phyloP scores from a whole-genome alignment of 1,284 basidiomycete species.

The Puccinia novopanici region DNA sequence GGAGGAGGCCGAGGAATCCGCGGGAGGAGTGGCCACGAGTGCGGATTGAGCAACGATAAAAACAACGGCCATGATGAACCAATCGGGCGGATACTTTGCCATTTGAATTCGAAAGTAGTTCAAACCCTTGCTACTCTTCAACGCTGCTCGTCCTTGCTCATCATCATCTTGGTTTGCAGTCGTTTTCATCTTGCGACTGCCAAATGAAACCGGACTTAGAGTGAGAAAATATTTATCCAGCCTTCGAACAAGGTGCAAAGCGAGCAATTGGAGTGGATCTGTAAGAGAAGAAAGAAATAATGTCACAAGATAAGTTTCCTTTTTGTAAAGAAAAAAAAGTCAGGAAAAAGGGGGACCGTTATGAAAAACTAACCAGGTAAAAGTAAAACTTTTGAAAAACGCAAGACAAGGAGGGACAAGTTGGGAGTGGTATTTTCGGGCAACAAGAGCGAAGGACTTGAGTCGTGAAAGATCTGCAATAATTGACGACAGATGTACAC shows the following conservation, averaged over 20 bases:
- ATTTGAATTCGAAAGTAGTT: conserved; percentile 2
- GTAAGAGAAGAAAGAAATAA: not conserved
- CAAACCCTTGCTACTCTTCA: not conserved
- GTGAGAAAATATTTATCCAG: conserved; percentile 15
- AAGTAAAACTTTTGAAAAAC: conserved; percentile 35
- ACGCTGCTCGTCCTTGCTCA: not conserved
- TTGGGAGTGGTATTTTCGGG: conserved; percentile 15
- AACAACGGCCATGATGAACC: conserved; percentile 40
- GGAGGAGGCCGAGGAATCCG: not conserved
- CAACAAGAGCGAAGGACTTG: not conserved
- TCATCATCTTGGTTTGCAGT: not conserved
- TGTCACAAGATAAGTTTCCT: not conserved
- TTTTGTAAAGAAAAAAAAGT: not conserved
- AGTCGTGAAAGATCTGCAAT: conserved; percentile 16
- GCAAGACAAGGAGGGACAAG: conserved; percentile 18
- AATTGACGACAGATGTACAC: conserved; percentile 26
- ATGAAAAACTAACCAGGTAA: conserved; percentile 22
- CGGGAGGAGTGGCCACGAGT: not conserved
- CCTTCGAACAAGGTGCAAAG: not conserved
- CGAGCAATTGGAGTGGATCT: conserved; percentile 11
- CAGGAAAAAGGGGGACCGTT: too few species aligned
- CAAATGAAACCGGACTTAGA: not conserved
- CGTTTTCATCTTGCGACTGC: not conserved
- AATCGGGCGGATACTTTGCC: conserved; percentile 27
- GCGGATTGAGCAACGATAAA: conserved; percentile 22